Evolutionary conservation across 495 filamentous ascomycete genomes (phyloP).

Genomic region (Neurospora sp.): DNA sequence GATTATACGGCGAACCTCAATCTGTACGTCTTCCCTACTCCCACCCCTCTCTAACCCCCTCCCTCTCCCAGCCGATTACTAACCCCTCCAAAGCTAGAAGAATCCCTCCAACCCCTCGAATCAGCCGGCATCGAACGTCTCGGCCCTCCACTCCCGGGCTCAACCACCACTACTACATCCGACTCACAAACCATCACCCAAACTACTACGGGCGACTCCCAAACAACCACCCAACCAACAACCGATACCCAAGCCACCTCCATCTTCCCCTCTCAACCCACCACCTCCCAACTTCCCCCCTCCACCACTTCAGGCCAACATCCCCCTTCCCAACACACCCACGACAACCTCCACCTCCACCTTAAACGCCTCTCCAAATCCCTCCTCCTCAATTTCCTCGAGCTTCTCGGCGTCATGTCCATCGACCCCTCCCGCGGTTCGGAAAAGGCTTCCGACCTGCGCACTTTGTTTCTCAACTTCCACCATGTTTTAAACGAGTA

Average conservation of each 20-base stretch:
- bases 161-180: not conserved
- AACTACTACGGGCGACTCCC: conserved; percentile 36
- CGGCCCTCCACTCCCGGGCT: conserved; percentile 31
- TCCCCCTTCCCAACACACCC: not conserved
- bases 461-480: conserved; percentile 73
- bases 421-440: conserved; percentile 47
- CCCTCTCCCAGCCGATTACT: not conserved
- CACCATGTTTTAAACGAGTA: conserved; percentile 90
- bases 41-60: not conserved
- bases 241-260: not conserved
- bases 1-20: conserved; percentile 61
- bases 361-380: conserved; percentile 73
- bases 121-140: conserved; percentile 62
- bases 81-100: conserved; percentile 37
- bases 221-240: not conserved
- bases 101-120: conserved; percentile 56
- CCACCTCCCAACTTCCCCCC: not conserved
- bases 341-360: conserved; percentile 34
- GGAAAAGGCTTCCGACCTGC: conserved; percentile 64
- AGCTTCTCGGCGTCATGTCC: conserved; percentile 61
- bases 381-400: conserved; percentile 74
- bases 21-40: conserved; percentile 32
- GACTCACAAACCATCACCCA: conserved; percentile 15
- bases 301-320: not conserved
- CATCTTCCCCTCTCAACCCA: not conserved